phyloP scores from a whole-genome alignment of 2,329 filamentous ascomycete species.

The Blastomyces silverae region DNA sequence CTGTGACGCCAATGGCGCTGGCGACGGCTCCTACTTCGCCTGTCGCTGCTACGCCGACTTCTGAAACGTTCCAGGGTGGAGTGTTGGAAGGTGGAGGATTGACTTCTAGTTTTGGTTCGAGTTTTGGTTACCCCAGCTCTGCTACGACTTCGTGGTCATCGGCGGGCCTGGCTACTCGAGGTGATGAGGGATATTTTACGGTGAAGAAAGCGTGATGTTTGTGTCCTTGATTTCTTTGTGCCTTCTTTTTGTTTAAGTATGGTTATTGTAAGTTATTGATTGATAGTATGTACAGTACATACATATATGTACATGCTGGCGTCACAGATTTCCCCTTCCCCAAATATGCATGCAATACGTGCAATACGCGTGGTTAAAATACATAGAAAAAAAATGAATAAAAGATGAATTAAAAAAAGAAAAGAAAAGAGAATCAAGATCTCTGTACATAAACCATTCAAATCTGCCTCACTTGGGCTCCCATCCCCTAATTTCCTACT shows the following conservation, averaged over 20 bases:
- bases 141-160: conserved; percentile 1
- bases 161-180: neutral
- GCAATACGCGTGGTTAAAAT: neutral
- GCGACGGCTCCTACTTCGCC: neutral
- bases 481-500: neutral
- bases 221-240: neutral
- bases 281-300: no score
- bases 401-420: neutral
- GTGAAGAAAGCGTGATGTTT: neutral
- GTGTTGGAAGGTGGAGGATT: neutral
- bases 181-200: neutral
- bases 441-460: neutral
- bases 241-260: neutral
- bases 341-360: neutral
- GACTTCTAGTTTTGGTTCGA: neutral
- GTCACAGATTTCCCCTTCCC: neutral
- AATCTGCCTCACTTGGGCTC: neutral
- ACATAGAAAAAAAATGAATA: neutral
- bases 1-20: neutral
- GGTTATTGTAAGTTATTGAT: neutral
- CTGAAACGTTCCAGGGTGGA: neutral
- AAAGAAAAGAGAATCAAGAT: neutral
- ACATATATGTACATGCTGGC: neutral
- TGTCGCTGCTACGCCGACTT: conserved; percentile 3
- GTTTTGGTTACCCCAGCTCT: neutral